Percentiles rank a stretch among this genome's conserved stretches.
phyloP scores from a whole-genome alignment of 805 yeast species.

The Candida palmyrensis region DNA sequence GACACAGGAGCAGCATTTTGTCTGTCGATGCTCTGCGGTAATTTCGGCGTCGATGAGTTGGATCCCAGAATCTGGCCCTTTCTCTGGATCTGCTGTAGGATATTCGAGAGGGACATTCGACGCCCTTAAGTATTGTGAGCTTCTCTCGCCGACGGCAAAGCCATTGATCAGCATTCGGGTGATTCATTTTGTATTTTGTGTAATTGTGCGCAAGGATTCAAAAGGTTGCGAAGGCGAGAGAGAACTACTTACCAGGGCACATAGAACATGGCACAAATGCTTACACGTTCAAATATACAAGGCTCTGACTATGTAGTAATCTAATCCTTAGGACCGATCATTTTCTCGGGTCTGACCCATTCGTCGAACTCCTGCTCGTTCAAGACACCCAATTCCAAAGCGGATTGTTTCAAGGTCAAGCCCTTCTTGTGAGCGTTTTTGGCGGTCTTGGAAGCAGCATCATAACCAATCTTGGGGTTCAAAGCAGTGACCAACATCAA shows the following conservation, averaged over 20 bases:
- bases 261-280: too few species aligned
- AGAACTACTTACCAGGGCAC: too few species aligned
- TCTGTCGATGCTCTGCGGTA: background rate
- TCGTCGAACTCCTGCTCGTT: constrained; percentile 29
- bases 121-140: too few species aligned
- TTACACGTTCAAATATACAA: too few species aligned
- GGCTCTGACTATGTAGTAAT: too few species aligned
- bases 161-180: too few species aligned
- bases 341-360: constrained; percentile 37
- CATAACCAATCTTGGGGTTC: constrained; percentile 38
- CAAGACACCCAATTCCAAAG: constrained; percentile 31
- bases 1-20: background rate
- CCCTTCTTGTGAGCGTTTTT: constrained; percentile 39
- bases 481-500: constrained; percentile 38
- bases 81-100: constrained; percentile 25
- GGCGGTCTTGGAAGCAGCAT: constrained; percentile 35
- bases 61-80: constrained; percentile 19
- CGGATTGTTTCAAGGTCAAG: constrained; percentile 31
- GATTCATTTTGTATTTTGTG: too few species aligned
- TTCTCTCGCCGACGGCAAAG: too few species aligned
- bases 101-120: constrained; percentile 29
- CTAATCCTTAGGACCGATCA: constrained; percentile 33
- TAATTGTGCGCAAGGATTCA: too few species aligned
- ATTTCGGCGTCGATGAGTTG: background rate
- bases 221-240: too few species aligned